These are phyloP conservation scores for Heliosperma pusillum DNA, from an alignment of 148 eudicot genomes.

Conservation along the genomic window DNA sequence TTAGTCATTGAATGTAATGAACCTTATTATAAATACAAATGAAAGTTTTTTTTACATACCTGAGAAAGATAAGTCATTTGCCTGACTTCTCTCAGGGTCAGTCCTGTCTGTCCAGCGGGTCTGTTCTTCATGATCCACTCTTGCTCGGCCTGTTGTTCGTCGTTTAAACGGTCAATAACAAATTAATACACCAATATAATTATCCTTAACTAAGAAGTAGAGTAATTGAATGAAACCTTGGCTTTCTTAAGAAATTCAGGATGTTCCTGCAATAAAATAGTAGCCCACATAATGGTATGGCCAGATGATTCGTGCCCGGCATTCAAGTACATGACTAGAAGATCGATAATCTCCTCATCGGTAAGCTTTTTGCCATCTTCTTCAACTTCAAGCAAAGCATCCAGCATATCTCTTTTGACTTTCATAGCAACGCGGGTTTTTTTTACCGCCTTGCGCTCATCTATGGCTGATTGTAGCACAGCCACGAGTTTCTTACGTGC, in stretches of 20 bases:
- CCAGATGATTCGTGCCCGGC: conserved; percentile 98
- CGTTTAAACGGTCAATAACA: not conserved
- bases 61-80: conserved; percentile 82
- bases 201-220: not conserved
- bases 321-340: conserved; percentile 79
- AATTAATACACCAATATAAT: not conserved
- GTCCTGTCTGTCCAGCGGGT: conserved; percentile 54
- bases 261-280: conserved; percentile 58
- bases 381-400: conserved; percentile 56
- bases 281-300: conserved; percentile 88
- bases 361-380: conserved; percentile 66
- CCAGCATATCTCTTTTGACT: conserved; percentile 76
- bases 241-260: conserved; percentile 66
- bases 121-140: conserved; percentile 61
- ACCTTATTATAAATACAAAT: no score
- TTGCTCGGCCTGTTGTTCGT: conserved; percentile 61
- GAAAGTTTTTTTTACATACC: conserved; percentile 27
- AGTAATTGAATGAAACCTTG: conserved; percentile 44
- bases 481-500: conserved; percentile 70
- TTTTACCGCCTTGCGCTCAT: conserved; percentile 41
- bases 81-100: conserved; percentile 64
- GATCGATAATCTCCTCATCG: conserved; percentile 82
- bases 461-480: conserved; percentile 51
- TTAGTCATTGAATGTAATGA: not conserved
- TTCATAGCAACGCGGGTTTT: conserved; percentile 27